Evolutionary conservation across 148 eudicot genomes (phyloP).

Genomic region (Salicornia ramosissima): DNA sequence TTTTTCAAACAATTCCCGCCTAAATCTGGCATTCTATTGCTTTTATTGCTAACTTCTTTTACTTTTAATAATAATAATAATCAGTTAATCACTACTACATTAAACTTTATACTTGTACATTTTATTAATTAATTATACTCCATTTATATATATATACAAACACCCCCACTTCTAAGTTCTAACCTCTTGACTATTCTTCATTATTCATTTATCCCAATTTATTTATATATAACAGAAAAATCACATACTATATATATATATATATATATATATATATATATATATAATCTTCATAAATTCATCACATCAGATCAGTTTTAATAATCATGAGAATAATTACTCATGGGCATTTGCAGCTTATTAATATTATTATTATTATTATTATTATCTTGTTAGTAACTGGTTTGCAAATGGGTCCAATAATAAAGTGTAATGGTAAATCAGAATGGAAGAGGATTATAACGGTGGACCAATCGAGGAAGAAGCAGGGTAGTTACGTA

Average conservation of each 20-base stretch:
- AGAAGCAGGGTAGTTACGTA: conserved; percentile 21
- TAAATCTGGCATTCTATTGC: conserved; percentile 16
- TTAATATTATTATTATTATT: no score
- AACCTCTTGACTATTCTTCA: background rate
- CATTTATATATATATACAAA: background rate
- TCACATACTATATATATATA: background rate
- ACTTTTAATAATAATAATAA: background rate
- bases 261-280: background rate
- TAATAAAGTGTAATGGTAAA: background rate
- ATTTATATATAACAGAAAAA: no score
- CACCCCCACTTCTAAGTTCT: background rate
- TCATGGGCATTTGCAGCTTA: background rate
- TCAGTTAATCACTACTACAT: background rate
- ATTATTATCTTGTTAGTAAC: background rate
- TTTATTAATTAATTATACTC: background rate
- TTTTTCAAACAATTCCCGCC: no score
- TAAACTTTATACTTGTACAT: background rate
- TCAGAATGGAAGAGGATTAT: conserved; percentile 13
- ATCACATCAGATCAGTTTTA: no score
- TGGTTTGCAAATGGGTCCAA: background rate
- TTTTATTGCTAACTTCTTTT: conserved; percentile 25
- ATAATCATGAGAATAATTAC: conserved; percentile 6
- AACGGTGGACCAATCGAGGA: conserved; percentile 34
- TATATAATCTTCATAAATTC: no score
- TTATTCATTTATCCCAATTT: background rate